Evolutionary conservation across 2,329 filamentous ascomycete species (phyloP).

Genomic region (Arthrinium phaeospermum): DNA sequence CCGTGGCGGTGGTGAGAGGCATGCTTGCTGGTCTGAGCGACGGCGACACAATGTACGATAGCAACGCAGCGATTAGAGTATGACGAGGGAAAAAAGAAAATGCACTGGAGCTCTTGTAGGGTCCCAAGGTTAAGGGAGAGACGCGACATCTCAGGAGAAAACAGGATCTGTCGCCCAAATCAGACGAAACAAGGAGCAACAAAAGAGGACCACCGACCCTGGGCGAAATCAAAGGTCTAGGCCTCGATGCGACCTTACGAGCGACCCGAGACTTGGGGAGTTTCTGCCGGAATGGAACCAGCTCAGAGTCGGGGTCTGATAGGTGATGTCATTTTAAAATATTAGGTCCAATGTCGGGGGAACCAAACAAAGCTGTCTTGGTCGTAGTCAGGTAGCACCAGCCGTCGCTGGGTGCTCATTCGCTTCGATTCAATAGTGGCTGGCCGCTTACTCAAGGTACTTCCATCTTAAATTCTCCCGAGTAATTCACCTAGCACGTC

Average conservation of each 20-base stretch:
- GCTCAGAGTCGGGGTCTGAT: neutral
- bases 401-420: neutral
- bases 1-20: conserved; percentile 66
- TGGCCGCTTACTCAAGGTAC: neutral
- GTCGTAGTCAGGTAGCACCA: conserved; percentile 5
- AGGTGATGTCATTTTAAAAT: conserved; percentile 16
- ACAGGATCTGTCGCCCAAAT: conserved; percentile 4
- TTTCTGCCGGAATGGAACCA: neutral
- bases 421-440: neutral
- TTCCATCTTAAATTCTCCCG: neutral
- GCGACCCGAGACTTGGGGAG: neutral
- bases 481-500: too few species aligned
- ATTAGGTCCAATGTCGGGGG: conserved; percentile 6
- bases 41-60: neutral
- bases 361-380: conserved; percentile 4
- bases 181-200: conserved; percentile 15
- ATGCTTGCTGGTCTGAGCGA: conserved; percentile 43
- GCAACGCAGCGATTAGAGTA: neutral
- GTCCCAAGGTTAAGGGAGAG: neutral
- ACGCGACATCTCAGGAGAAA: conserved; percentile 18
- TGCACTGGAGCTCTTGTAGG: neutral
- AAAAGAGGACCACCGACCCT: neutral
- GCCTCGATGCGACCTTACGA: neutral
- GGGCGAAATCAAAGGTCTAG: conserved; percentile 2
- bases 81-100: neutral